Base-by-base conservation (phyloP, 352 stramenopile genomes). In the Globisporangium megalacanthum region DNA sequence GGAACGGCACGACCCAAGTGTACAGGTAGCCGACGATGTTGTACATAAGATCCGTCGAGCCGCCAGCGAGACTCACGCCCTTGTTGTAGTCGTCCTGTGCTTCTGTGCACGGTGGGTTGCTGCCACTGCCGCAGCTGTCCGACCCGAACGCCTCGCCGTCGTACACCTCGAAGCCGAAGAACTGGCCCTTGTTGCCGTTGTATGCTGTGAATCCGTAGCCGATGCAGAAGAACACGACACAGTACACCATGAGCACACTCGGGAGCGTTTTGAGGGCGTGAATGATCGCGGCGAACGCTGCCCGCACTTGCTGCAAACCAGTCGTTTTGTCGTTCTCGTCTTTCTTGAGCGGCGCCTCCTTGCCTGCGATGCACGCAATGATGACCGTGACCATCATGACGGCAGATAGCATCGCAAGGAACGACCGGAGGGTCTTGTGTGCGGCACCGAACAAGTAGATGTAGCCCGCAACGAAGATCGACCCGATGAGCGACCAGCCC, bases 171-270 rank as follows among this genome's bases (percentile, higher is more conserved):
- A 42, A 7, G 5, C 15, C 22, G 33, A 47, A 47, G 42, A 84
- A 84, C 66, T 83, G 75, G 4, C 76, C 71, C 61, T 86, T 86
- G 56, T 69, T 77, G 45, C 74, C 70, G 49, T 83, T 84, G 63
- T 84, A 86, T 2, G 74, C 59, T 19, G 74, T 72, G 52, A 66
- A 84, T 4, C 72, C 76, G 49, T 83, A 84, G 45, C 73, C 62
- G 25, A 75, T 64, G 14, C 70, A 58, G 53, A 83, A 77, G 56
- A 84, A 69, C 25, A 84, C 49, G 25, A 62, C n/a, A 54, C 72
- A 81, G 56, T 83, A 91, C 13, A 79, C 52, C 14, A 61, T 53
- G 6, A 89, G 54, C 1, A 63, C 56, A 11, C 49, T 51, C 44
- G 76, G 77, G 6, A 89, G 64, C 6, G 61, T 66, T 29, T 72